Evolutionary conservation across 345 rosid species (phyloP).

Genomic region (Jatropha curcas): DNA sequence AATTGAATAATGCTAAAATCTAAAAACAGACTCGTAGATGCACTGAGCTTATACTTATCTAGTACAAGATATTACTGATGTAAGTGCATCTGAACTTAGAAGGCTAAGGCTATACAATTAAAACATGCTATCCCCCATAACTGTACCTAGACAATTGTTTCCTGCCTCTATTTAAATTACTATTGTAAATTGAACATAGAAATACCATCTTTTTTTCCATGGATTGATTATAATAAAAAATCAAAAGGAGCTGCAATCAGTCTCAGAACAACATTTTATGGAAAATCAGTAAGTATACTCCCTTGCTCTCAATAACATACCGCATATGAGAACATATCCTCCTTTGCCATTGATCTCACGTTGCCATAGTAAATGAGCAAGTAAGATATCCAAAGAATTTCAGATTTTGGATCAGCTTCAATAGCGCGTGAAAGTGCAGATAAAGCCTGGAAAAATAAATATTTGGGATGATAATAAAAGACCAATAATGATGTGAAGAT

Average conservation of each 20-base stretch:
- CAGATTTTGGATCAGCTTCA: constrained; percentile 70
- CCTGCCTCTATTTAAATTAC: neutral
- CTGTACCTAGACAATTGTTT: neutral
- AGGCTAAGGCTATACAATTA: too few relatives aligned
- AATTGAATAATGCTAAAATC: neutral
- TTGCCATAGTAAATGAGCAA: constrained; percentile 59
- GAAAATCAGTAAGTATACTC: neutral
- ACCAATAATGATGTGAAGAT: constrained; percentile 15
- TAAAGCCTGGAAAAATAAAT: constrained; percentile 65
- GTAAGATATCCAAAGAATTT: constrained; percentile 78
- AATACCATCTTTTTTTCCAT: neutral
- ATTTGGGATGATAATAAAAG: constrained; percentile 16
- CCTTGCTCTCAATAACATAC: constrained; percentile 37
- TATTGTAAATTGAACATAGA: neutral
- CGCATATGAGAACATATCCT: constrained; percentile 73
- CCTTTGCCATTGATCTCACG: constrained; percentile 44
- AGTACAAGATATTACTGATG: too few relatives aligned
- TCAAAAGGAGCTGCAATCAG: neutral
- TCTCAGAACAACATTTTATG: neutral
- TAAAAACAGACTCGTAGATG: too few relatives aligned
- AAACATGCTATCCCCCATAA: neutral
- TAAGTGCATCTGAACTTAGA: too few relatives aligned
- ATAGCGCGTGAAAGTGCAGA: constrained; percentile 71
- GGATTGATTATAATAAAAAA: neutral
- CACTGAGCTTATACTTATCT: too few relatives aligned